Evolutionary conservation across 257 asterid species (phyloP).

Genomic region (Thymus quinquecostatus): DNA sequence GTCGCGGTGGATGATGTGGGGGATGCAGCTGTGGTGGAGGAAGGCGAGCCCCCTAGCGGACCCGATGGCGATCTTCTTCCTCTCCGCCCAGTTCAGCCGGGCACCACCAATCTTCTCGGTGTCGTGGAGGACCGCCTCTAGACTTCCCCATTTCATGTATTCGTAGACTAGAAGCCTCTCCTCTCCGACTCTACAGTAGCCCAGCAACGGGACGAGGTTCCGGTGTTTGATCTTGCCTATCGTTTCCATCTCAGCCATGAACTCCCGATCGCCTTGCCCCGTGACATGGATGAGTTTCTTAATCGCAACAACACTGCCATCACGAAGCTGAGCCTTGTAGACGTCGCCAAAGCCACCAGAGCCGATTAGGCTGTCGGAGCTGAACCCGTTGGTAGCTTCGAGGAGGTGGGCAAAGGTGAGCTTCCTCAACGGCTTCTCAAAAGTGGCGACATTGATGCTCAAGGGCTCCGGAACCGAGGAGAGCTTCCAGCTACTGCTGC

Average conservation of each 20-base stretch:
- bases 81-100: conserved; percentile 67
- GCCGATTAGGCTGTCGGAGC: conserved; percentile 80
- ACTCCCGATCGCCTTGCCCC: conserved; percentile 91
- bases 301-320: conserved; percentile 80
- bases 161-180: conserved; percentile 91
- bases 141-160: conserved; percentile 93
- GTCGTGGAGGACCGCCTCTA: conserved; percentile 81
- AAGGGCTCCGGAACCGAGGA: conserved; percentile 87
- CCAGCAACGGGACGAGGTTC: conserved; percentile 82
- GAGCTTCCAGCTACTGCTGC: conserved; percentile 89
- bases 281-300: conserved; percentile 87
- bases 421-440: conserved; percentile 86
- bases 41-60: conserved; percentile 93
- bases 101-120: conserved; percentile 33
- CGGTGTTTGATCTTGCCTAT: conserved; percentile 92
- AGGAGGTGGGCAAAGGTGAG: conserved; percentile 86
- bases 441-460: conserved; percentile 89
- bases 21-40: conserved; percentile 97
- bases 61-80: conserved; percentile 83
- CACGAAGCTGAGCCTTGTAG: conserved; percentile 77
- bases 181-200: conserved; percentile 88
- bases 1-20: conserved; percentile 94
- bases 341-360: conserved; percentile 98
- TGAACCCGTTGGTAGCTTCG: conserved; percentile 93
- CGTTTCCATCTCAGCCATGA: conserved; percentile 99